Evolutionary conservation across 352 stramenopile species (phyloP), one percentile per base, ranked within the genome.

Genomic region (Globisporangium megalacanthum): DNA sequence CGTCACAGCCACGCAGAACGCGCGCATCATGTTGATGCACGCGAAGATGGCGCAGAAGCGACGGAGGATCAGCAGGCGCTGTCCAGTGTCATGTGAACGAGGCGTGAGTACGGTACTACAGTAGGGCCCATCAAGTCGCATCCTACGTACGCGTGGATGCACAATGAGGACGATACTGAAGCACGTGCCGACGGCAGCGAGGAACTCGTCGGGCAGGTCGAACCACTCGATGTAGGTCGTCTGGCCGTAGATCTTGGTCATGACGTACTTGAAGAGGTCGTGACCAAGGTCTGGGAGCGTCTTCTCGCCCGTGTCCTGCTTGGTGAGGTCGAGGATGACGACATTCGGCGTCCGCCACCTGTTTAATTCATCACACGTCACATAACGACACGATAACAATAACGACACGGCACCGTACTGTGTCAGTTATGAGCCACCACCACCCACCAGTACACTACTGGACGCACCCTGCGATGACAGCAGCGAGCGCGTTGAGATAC

Each of bases 251-350:
- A 92, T 80, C 65, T 89, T 88, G 45, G 70, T 81, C 78, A 88
- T 91, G 61, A 92, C 82, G 63, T 75, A 89, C 55, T 91, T 92
- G 68, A 94, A 93, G 42, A 92, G 73, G 55, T 94, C 85, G 62
- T 94, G 85, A 41, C 85, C 85, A 14, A 94, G 72, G 46, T 94
- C 85, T 9, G 85, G 85, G 13, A 94, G 75, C 45, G 85, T 93
- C 73, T 93, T 92, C 39, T 64, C 56, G 50, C 64, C 77, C 15
- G 72, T 88, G 57, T 79, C 72, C 44, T 83, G 56, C 48, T 85
- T 83, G 49, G 68, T 53, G 29, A 91, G 64, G 39, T 77, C 63
- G 9, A 94, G 62, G 52, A 94, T 92, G 25, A 93, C 74, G 11
- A 94, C 81, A 35, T 93, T 89, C 39, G 85, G 85, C 15, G 85